phyloP scores from a whole-genome alignment of 2,329 filamentous ascomycete species.

The Aspergillus cejpii region DNA sequence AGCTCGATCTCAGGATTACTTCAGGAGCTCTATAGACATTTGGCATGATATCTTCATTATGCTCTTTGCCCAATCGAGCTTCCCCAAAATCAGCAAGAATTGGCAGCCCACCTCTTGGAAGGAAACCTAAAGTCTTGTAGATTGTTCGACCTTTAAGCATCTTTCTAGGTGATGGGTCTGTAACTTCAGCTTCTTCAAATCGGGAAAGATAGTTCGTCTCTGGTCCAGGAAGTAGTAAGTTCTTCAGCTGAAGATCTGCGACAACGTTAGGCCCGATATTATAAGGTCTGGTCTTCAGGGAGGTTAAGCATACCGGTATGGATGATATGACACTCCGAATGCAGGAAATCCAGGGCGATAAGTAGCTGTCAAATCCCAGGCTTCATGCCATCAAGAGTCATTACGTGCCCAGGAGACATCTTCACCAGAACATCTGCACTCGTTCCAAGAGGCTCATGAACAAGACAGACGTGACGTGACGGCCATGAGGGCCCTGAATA shows the following conservation, averaged over 20 bases:
- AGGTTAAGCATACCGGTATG: constrained; percentile 4
- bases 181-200: constrained; percentile 35
- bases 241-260: constrained; percentile 9
- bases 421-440: constrained; percentile 9
- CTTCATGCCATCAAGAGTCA: constrained; percentile 11
- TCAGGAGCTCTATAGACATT: constrained; percentile 23
- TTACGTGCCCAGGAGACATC: constrained; percentile 4
- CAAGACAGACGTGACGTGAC: constrained; percentile 19
- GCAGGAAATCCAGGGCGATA: constrained; percentile 11
- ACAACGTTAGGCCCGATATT: neutral
- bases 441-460: constrained; percentile 18
- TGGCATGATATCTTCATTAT: constrained; percentile 17
- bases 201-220: constrained; percentile 12
- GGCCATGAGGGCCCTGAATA: constrained; percentile 15
- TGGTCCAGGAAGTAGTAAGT: constrained; percentile 7
- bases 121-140: constrained; percentile 24
- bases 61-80: constrained; percentile 31
- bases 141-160: constrained; percentile 31
- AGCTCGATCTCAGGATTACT: constrained; percentile 38
- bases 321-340: constrained; percentile 9
- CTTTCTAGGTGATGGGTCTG: constrained; percentile 36
- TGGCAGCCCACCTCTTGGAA: constrained; percentile 21
- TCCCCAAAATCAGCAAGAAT: constrained; percentile 45
- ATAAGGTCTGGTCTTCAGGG: neutral
- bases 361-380: constrained; percentile 14